Evolutionary conservation across 257 asterid genomes (phyloP), one percentile per base, ranked within the genome.

Genomic region (Jacaranda mimosifolia): DNA sequence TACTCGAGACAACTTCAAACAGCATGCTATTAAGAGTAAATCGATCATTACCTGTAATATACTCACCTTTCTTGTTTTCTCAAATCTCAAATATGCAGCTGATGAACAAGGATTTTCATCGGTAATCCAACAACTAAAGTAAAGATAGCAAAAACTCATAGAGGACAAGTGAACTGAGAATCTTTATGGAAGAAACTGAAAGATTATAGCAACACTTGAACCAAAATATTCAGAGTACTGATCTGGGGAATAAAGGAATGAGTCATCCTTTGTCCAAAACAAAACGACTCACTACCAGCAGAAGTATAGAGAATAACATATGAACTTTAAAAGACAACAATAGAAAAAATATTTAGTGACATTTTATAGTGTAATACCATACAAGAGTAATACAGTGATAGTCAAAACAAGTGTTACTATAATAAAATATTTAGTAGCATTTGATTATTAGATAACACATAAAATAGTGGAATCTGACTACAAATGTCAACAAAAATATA

Each of bases 191-290:
- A 74, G 53, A 13, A 51, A 71, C 81, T 81, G 86, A 82, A 84
- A 83, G 87, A 81, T 69, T 69, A 87, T 83, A 83, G 86, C 91
- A 87, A 83, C 86, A 92, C 89, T 91, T 82, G 87, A 89, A 81
- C 77, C 83, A 81, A 84, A 39, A 78, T 82, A 78, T 81, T 82
- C 77, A 83, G 82, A 84, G 70, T 78, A 81, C 86, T 84, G 75
- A 73, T 80, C 85, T 80, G 85, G 87, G 88, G 49, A 83, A 67
- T 57, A 68, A 68, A 79, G 68, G 73, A 42, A 62, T 39, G 53
- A 56, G 43, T 53, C 60, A 69, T 76, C 59, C 68, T 51, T 69
- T 13, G 15, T 9, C n/a, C 39, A 58, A 63, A 76, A 64, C 66
- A 46, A 75, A 70, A 69, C 63, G 21, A 68, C 45, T n/a, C 9